Evolutionary conservation across 2,329 filamentous ascomycete species (phyloP), one percentile per base, ranked within the genome.

Genomic region (Paradendryphiella salina): DNA sequence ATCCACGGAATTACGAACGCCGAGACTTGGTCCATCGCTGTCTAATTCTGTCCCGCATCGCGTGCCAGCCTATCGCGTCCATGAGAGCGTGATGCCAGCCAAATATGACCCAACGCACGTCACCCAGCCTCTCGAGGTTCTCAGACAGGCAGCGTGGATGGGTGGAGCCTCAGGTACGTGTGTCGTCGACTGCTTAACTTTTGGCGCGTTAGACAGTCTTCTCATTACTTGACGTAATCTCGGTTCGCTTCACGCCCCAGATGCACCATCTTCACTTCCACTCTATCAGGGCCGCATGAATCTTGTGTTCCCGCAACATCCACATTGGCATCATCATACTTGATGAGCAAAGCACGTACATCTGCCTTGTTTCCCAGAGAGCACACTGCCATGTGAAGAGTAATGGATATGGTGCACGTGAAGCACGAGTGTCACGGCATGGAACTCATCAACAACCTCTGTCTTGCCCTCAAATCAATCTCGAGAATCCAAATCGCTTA

Each of bases 101-200:
- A 44, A 48, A 40, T 45, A 63, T 57, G 64, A 65, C 49, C 56
- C 59, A 29, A 56, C 36, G 8, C 56, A 59, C 47, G 46, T 69
- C 61, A 69, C 63, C 8, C 50, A 64, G 23, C 69, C 69, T 13
- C 50, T 64, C 33, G 21, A 70, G 55, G 58, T 71, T 34, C 58
- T 56, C 44, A 56, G 40, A 38, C 56, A 61, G 50, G 67, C 66
- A 23, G 57, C 55, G 7, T 48, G 61, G 33, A 45, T 71, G n/a
- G 70, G 69, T 15, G 64, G 44, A 21, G 66, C 58, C 17, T 53
- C 67, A 45, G 64, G 69, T 72, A 66, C 40, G 68, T 67, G 41
- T 38, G 33, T 43, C 11, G 4, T 14, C 41, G 13, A 33, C 34
- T n/a, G n/a, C n/a, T n/a, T n/a, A n/a, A n/a, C n/a, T n/a, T n/a